Evolutionary conservation across 495 filamentous ascomycete species (phyloP), one percentile per base, ranked within the genome.

Genomic region (Aspergillus sclerotioniger): DNA sequence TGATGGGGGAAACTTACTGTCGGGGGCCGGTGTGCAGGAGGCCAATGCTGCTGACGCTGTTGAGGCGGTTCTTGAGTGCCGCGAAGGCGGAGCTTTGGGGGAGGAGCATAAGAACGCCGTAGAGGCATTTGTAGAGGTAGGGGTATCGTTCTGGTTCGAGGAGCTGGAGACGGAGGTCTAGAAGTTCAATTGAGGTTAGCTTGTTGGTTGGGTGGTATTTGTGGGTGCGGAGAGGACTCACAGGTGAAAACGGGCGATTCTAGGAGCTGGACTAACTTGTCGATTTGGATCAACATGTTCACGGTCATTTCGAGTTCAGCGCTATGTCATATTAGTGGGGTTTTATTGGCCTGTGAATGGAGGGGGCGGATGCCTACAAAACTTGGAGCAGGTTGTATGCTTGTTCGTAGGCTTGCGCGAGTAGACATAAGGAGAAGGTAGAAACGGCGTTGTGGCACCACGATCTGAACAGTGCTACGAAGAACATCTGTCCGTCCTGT

Each of bases 401-500:
- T 70, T 97, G 95, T 73, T 99, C 95, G 69, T 99, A 99, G 12
- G 93, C 95, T 73, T 99, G 95, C 6, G 95, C 95, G 29, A 99
- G 85, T 17, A 99, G 78, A 65, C 95, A 99, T 17, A 99, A 76
- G 12, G 92, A 96, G 71, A 99, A 98, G 0, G 95, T 97, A 7
- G 95, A 94, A 17, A 99, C 95, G 8, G 95, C 91, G 69, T 99
- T 99, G 69, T 98, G 93, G 69, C 95, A 99, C 95, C 95, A 99
- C 13, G 92, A 93, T 45, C 90, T 82, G 70, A 99, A 99, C 3
- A 99, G 79, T 3, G 91, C 84, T 44, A 96, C 89, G 67, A 99
- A 99, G 71, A 99, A 93, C 10, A 84, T 86, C 79, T 98, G 95
- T 0, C 92, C 92, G 61, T 98, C 95, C 85, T 92, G 65, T 16